Base-by-base conservation (phyloP, 805 yeast species). In the Cyberlindnera euphorbiiphila region DNA sequence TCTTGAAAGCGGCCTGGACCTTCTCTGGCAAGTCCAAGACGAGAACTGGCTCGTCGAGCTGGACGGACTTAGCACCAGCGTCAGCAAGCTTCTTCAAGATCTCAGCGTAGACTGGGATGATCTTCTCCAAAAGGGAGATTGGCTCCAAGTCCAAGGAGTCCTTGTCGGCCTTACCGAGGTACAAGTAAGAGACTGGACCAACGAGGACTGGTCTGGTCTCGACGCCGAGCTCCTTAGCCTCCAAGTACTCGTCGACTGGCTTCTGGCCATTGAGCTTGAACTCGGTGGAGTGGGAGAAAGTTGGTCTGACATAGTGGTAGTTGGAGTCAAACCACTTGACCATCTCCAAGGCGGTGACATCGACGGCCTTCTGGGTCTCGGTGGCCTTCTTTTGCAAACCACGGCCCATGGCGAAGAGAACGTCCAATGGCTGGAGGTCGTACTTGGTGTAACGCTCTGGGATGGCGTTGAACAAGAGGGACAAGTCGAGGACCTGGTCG, bases 291-390 rank as follows among this genome's bases (percentile, higher is more conserved):
- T 88, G 81, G 41, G 96, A 85, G 77, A 93, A 89, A 54, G 98
- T 93, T 69, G 98, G 98, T 78, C 98, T 86, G 61, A 93, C 98
- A 69, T 93, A 93, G 72, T 93, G 98, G 86, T 93, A 93, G 87
- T 93, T 93, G 51, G 97, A 85, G 72, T 93, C 98, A 59, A 93
- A 93, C 98, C 98, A 93, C 78, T 93, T 93, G 57, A 93, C 98
- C 98, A 93, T 93, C 79, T 93, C 95, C 65, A 87, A 78, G 59
- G 98, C 98, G 49, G 98, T 91, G 46, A 93, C 98, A 69, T 93
- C 98, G 56, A 93, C 96, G 54, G 95, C 95, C 57, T 82, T 76
- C 46, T 79, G 65, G 52, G 88, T 62, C 56, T 83, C 95, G 53
- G 94, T 84, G 53, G 95, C 95, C 69, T 84, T 81, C 74, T 93